Conservation (phyloP, 1,284 basidiomycete genomes). For the Ceratobasidium sp. region DNA sequence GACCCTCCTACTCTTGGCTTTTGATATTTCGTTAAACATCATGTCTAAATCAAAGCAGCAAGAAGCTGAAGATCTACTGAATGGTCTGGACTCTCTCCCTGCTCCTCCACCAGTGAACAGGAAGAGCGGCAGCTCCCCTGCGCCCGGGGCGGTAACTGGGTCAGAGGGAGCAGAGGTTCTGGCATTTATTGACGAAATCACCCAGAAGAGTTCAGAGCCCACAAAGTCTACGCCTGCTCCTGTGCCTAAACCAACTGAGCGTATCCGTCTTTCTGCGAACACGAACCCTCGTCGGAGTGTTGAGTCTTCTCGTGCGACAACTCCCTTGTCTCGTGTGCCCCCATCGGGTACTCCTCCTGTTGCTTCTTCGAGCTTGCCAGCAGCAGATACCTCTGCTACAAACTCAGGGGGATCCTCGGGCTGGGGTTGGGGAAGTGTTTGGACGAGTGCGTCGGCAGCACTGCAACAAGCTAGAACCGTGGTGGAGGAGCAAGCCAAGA, state of each 20-base stretch:
- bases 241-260: slow-evolving; percentile 76
- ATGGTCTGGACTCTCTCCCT: slow-evolving; percentile 84
- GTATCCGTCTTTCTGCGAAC: slow-evolving; percentile 50
- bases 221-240: slow-evolving; percentile 63
- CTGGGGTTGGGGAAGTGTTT: slow-evolving; percentile 79
- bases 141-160: slow-evolving; percentile 51
- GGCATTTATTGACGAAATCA: slow-evolving; percentile 93
- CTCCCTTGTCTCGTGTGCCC: slow-evolving; percentile 37
- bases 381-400: slow-evolving; percentile 47
- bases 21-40: background rate
- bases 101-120: slow-evolving; percentile 45
- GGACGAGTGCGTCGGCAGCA: slow-evolving; percentile 85
- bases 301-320: slow-evolving; percentile 45
- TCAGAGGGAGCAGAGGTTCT: slow-evolving; percentile 80
- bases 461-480: slow-evolving; percentile 84
- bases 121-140: slow-evolving; percentile 39
- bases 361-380: slow-evolving; percentile 45
- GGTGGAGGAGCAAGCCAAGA: slow-evolving; percentile 91
- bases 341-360: slow-evolving; percentile 41
- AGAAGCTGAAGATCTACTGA: slow-evolving; percentile 88
- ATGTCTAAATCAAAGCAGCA: slow-evolving; percentile 77
- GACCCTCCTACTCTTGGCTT: background rate
- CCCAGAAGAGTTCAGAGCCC: slow-evolving; percentile 83
- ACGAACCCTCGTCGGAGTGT: slow-evolving; percentile 54
- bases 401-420: slow-evolving; percentile 50